Evolutionary conservation across 805 yeast species (phyloP).

Genomic region (Lipomyces orientalis): DNA sequence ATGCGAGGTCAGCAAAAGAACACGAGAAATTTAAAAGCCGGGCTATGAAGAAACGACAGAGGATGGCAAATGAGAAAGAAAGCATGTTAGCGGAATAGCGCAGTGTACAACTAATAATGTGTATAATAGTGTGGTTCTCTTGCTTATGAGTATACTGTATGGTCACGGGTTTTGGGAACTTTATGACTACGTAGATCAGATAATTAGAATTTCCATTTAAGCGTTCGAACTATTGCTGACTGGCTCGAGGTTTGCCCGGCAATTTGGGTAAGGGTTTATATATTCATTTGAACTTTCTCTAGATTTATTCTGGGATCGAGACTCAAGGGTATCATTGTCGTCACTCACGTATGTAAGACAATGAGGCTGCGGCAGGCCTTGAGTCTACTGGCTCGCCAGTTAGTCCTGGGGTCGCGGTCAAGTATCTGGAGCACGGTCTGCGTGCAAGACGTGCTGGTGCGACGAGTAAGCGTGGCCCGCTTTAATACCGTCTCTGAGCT

Average conservation of each 20-base stretch:
- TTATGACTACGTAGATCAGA: not conserved
- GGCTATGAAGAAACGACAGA: not conserved
- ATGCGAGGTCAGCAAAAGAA: not conserved
- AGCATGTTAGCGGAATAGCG: not conserved
- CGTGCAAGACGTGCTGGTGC: not conserved
- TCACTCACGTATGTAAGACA: not conserved
- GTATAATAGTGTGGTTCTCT: not conserved
- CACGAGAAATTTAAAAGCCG: constrained; percentile 31
- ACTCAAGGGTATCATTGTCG: not conserved
- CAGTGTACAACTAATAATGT: not conserved
- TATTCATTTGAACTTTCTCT: not conserved
- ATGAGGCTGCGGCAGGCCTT: not conserved
- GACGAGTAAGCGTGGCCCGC: not conserved
- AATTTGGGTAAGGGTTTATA: not conserved
- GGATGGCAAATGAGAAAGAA: not conserved
- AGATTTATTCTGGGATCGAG: not conserved
- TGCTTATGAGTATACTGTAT: not conserved
- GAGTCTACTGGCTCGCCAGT: not conserved
- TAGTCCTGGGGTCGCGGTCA: not conserved
- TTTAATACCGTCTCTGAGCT: not conserved
- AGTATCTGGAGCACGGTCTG: not conserved
- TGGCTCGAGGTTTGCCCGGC: no score
- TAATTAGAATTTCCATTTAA: no score
- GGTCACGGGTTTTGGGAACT: not conserved
- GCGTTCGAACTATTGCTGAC: no score